These are phyloP conservation scores for Aspergillus ochraceus DNA, from an alignment of 2,329 filamentous ascomycete genomes.

Conservation along the genomic window DNA sequence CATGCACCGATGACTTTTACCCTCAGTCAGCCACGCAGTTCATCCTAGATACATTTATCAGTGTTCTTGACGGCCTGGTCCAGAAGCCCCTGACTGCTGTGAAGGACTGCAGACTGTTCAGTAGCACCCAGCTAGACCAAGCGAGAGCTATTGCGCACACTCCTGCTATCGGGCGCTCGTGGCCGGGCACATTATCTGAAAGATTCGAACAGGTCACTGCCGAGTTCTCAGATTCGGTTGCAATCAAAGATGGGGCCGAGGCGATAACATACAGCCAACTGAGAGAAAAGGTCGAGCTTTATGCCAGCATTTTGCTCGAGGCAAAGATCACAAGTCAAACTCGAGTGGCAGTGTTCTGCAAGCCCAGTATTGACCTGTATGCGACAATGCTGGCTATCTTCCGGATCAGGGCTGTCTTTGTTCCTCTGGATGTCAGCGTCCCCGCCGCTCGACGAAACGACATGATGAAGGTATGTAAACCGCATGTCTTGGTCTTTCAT, in stretches of 20 bases:
- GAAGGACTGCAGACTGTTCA: background rate
- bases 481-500: constrained; percentile 8
- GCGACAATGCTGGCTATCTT: constrained; percentile 35
- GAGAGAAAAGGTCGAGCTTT: background rate
- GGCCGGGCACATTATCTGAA: background rate
- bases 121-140: background rate
- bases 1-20: background rate
- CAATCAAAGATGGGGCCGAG: background rate
- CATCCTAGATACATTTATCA: background rate
- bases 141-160: background rate
- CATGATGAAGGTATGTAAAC: constrained; percentile 19
- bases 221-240: background rate
- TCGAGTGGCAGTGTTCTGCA: background rate
- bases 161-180: background rate
- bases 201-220: background rate
- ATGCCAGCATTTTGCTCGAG: background rate
- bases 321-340: background rate
- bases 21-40: background rate
- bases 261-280: background rate
- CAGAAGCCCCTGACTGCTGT: background rate
- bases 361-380: constrained; percentile 21
- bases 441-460: constrained; percentile 23
- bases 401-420: constrained; percentile 31
- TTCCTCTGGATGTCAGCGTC: constrained; percentile 34
- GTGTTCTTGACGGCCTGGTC: background rate